These are phyloP conservation scores for Aspergillus saccharolyticus DNA, from an alignment of 495 filamentous ascomycete species.

Conservation along the genomic window DNA sequence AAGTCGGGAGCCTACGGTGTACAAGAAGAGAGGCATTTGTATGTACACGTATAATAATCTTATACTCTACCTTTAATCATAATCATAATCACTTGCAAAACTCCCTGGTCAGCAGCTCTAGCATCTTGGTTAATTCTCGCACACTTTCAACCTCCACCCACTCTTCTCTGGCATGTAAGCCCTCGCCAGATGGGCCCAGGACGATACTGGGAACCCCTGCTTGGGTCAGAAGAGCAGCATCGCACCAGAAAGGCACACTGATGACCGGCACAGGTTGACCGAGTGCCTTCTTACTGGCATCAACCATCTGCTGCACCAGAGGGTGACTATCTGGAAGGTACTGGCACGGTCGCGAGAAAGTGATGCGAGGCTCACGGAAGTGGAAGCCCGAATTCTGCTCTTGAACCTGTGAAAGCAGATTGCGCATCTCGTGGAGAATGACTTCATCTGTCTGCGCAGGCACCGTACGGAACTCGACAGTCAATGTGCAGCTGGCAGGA, in stretches of 20 bases:
- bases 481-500: slow-evolving; percentile 37
- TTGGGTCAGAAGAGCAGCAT: slow-evolving; percentile 37
- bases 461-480: slow-evolving; percentile 42
- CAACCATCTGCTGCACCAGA: slow-evolving; percentile 25
- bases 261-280: slow-evolving; percentile 16
- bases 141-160: slow-evolving; percentile 39
- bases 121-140: slow-evolving; percentile 20
- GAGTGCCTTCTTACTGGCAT: slow-evolving; percentile 15
- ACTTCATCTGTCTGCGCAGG: slow-evolving; percentile 30
- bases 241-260: slow-evolving; percentile 37
- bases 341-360: slow-evolving; percentile 31
- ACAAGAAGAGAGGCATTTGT: no score
- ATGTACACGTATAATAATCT: no score
- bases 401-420: slow-evolving; percentile 18
- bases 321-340: slow-evolving; percentile 31
- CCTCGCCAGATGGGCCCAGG: slow-evolving; percentile 38
- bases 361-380: slow-evolving; percentile 26
- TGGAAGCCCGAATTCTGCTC: slow-evolving; percentile 23
- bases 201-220: slow-evolving; percentile 39
- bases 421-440: slow-evolving; percentile 26
- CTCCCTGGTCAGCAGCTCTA: slow-evolving; percentile 21
- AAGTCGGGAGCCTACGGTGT: no score
- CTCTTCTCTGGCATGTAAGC: slow-evolving; percentile 42
- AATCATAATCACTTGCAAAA: slow-evolving; percentile 23
- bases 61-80: no score